phyloP scores from a whole-genome alignment of 192 early-diverging fungal species.

The Hyaloraphidium curvatum region DNA sequence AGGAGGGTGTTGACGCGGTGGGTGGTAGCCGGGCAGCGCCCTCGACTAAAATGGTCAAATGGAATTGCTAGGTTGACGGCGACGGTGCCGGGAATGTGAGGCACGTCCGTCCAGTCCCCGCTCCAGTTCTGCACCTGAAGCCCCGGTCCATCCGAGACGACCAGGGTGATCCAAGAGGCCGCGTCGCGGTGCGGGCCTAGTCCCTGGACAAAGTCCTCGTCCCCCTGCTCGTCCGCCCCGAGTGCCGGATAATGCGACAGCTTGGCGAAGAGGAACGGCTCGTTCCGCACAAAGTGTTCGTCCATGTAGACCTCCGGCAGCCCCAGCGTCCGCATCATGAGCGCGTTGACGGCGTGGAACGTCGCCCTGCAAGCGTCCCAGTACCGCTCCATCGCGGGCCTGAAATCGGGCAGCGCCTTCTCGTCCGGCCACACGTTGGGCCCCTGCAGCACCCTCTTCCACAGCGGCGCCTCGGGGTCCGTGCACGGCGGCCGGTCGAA shows the following conservation, averaged over 20 bases:
- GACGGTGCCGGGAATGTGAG: no score
- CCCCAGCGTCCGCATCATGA: background rate
- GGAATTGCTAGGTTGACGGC: no score
- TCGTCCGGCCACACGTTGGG: slow-evolving; percentile 40
- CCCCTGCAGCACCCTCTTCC: slow-evolving; percentile 26
- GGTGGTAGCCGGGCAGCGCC: background rate
- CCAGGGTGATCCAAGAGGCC: background rate
- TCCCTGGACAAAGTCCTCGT: background rate
- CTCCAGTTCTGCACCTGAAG: no score
- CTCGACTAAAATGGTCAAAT: no score
- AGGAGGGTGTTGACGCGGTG: slow-evolving; percentile 8
- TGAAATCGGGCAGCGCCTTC: slow-evolving; percentile 19
- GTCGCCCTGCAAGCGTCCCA: background rate
- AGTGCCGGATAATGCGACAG: background rate
- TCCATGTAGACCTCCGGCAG: background rate
- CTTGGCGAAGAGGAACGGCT: background rate
- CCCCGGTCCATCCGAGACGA: background rate
- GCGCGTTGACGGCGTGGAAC: background rate
- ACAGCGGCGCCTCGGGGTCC: slow-evolving; percentile 8
- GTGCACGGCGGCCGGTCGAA: slow-evolving; percentile 15
- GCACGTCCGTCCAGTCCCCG: no score
- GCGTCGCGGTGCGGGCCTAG: background rate
- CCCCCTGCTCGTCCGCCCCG: background rate
- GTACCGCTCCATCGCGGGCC: slow-evolving; percentile 9
- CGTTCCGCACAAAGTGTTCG: background rate